Conservation (phyloP, 805 yeast species). For the Dipodascus albidus region DNA sequence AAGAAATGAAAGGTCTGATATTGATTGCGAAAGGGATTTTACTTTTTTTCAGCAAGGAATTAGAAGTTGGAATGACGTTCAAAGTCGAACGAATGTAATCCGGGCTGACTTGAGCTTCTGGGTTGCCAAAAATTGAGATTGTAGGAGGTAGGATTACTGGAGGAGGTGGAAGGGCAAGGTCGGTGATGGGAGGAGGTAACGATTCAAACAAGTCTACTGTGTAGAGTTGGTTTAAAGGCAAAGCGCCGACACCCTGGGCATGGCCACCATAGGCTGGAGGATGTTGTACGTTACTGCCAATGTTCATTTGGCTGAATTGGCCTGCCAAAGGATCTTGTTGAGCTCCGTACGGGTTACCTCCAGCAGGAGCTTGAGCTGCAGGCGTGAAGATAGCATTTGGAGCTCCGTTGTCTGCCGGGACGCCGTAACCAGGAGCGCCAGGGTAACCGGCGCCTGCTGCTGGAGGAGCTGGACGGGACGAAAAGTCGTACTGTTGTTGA, state of each 20-base stretch:
- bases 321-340: slow-evolving; percentile 13
- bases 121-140: slow-evolving; percentile 45
- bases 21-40: slow-evolving; percentile 87
- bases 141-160: slow-evolving; percentile 62
- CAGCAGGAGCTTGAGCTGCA: slow-evolving; percentile 11
- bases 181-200: slow-evolving; percentile 82
- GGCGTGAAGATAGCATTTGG: slow-evolving; percentile 15
- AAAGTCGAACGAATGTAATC: slow-evolving; percentile 79
- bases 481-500: slow-evolving; percentile 33
- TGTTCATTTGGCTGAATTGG: slow-evolving; percentile 17
- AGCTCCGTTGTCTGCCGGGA: slow-evolving; percentile 20
- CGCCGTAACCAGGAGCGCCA: slow-evolving; percentile 9
- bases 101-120: slow-evolving; percentile 50
- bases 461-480: slow-evolving; percentile 19
- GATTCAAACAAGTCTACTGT: slow-evolving; percentile 77
- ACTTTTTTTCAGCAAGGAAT: slow-evolving; percentile 67
- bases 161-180: slow-evolving; percentile 87
- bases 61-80: slow-evolving; percentile 74
- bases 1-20: slow-evolving; percentile 78
- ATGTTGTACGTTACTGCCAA: slow-evolving; percentile 7
- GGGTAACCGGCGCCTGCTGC: slow-evolving; percentile 16
- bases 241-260: slow-evolving; percentile 20
- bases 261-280: slow-evolving; percentile 1
- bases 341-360: slow-evolving; percentile 12
- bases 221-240: slow-evolving; percentile 62